Percentiles rank a stretch among this genome's conserved stretches.
These are phyloP conservation scores for Lepidium sativum DNA, from an alignment of 345 rosid species.

Conservation along the genomic window DNA sequence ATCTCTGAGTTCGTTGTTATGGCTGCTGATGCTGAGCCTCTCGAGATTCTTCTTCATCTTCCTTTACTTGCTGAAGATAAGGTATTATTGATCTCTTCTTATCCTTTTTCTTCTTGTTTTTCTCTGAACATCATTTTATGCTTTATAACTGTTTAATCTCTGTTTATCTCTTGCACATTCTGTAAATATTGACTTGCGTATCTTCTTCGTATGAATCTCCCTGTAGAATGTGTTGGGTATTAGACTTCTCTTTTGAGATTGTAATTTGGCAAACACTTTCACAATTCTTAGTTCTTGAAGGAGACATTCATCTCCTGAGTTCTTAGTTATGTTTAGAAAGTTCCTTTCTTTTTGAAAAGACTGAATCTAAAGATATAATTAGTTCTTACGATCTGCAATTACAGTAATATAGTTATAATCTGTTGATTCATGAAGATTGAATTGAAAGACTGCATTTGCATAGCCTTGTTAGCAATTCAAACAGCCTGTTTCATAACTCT, in stretches of 20 bases:
- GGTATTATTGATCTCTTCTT: conserved; percentile 25
- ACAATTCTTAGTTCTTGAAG: neutral
- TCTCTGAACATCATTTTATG: too few relatives aligned
- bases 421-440: too few relatives aligned
- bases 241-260: too few relatives aligned
- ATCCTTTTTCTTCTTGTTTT: too few relatives aligned
- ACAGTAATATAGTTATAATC: too few relatives aligned
- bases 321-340: too few relatives aligned
- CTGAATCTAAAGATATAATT: too few relatives aligned
- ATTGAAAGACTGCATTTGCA: neutral
- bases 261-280: too few relatives aligned
- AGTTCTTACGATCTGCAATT: too few relatives aligned
- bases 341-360: too few relatives aligned
- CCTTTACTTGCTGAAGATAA: conserved; percentile 76
- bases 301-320: neutral
- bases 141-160: neutral
- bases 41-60: conserved; percentile 78
- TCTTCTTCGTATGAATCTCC: neutral
- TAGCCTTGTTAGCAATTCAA: neutral
- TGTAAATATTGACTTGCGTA: too few relatives aligned
- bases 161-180: neutral
- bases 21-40: conserved; percentile 75
- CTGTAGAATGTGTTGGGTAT: neutral
- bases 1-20: conserved; percentile 80
- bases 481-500: neutral